These are phyloP conservation scores for Aspergillus sp. DNA, from an alignment of 2,329 filamentous ascomycete genomes.

Conservation along the genomic window DNA sequence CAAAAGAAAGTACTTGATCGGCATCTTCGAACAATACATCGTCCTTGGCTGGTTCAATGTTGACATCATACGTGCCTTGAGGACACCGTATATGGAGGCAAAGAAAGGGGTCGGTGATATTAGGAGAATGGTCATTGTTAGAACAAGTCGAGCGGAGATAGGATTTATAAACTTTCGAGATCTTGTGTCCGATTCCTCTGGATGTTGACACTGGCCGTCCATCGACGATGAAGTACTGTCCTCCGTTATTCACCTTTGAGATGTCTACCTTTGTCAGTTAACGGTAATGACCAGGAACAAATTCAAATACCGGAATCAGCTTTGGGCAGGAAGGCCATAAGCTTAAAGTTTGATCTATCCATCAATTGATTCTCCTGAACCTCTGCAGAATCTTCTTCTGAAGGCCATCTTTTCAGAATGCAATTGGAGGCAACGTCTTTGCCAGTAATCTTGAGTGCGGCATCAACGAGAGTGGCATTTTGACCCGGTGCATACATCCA, in stretches of 20 bases:
- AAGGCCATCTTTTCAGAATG: conserved; percentile 23
- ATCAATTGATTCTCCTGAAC: background rate
- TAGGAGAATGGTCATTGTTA: conserved; percentile 10
- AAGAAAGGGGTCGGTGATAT: conserved; percentile 51
- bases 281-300: background rate
- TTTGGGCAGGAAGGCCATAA: conserved; percentile 49
- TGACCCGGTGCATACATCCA: conserved; percentile 56
- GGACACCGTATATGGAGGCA: conserved; percentile 53
- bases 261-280: conserved; percentile 30
- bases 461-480: conserved; percentile 46
- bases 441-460: conserved; percentile 53
- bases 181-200: conserved; percentile 50
- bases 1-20: conserved; percentile 36
- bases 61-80: conserved; percentile 54
- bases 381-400: conserved; percentile 12
- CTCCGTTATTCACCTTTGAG: conserved; percentile 26
- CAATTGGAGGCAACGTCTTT: conserved; percentile 51
- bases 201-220: conserved; percentile 48
- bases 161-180: conserved; percentile 48
- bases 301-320: conserved; percentile 29
- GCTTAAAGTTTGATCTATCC: conserved; percentile 28
- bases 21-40: conserved; percentile 55
- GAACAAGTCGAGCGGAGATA: conserved; percentile 38
- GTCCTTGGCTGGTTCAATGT: conserved; percentile 61
- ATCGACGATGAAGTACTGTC: conserved; percentile 55